Evolutionary conservation across 164 flowering plant genomes (phyloP), one percentile per base, ranked within the genome.

Genomic region (Aristolochia fimbriata): DNA sequence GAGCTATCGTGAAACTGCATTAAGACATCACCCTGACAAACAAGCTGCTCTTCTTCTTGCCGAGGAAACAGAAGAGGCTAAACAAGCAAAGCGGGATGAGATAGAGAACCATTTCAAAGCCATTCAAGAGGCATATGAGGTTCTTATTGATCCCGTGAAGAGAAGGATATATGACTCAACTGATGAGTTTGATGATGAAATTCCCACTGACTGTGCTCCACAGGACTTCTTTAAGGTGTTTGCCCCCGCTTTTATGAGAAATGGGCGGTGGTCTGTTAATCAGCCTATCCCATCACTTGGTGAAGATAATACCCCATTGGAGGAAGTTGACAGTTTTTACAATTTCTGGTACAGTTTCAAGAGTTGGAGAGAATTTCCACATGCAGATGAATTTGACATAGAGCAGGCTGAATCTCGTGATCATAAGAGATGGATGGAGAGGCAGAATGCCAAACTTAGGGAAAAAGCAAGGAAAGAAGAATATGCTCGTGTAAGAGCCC

Each of bases 401-500:
- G 96, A 88, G 77, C 93, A 91, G 74, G 91, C 96, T 5, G 98
- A 91, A 64, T 82, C 98, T 66, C 91, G 98, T 63, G 98, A 91
- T 62, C 93, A 91, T 62, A 87, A 74, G 71, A 82, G 98, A 66
- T 91, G 96, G 96, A 88, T 91, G 96, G 98, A 91, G 71, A 82
- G 96, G 70, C 96, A 91, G 75, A 91, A 91, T 73, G 85, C 91
- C 9, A 91, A 91, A 63, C 87, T 86, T 33, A 50, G 85, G 16
- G 98, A 88, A 68, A 88, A 83, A 71, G 91, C 96, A 9, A 83
- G 93, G 73, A 91, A 88, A 76, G 96, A 88, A 71, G 98, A 91
- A 51, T 73, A 77, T 74, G 79, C 77, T 11, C 77, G 98, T 17
- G 57, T 91, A 30, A 88, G 98, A 16, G 8, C 81, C 23, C 96